Conservation (phyloP, 345 rosid species). For the Salix dunnii region DNA sequence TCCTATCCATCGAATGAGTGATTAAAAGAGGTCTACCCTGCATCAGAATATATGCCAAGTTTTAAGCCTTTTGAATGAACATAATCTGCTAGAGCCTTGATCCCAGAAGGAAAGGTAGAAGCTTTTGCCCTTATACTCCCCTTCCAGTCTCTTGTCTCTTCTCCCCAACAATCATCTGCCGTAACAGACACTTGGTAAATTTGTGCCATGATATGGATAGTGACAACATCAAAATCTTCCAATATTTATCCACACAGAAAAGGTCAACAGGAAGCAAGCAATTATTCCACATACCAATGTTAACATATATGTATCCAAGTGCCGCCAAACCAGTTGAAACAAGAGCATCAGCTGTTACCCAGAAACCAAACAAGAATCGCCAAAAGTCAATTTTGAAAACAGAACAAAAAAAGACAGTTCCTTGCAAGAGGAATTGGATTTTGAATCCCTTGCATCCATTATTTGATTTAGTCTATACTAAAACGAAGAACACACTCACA, state of each 20-base stretch:
- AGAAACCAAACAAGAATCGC: not conserved
- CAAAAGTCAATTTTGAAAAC: not conserved
- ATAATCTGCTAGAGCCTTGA: conserved; percentile 30
- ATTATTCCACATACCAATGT: conserved; percentile 4
- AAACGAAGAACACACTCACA: too few species aligned
- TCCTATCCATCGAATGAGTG: not conserved
- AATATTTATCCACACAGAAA: not conserved
- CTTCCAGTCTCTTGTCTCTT: conserved; percentile 14
- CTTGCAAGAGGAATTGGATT: not conserved
- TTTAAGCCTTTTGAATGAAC: conserved; percentile 25
- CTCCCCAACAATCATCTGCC: conserved; percentile 32
- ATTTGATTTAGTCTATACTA: not conserved
- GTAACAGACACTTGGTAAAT: not conserved
- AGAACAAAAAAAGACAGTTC: not conserved
- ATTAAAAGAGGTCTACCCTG: conserved; percentile 14
- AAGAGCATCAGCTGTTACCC: conserved; percentile 22
- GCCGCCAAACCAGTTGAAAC: conserved; percentile 27
- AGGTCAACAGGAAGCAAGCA: not conserved
- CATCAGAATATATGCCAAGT: conserved; percentile 33
- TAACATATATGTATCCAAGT: conserved; percentile 26
- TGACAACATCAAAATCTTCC: not conserved
- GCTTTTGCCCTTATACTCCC: conserved; percentile 21
- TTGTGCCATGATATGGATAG: not conserved
- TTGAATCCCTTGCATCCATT: not conserved
- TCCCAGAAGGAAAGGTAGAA: conserved; percentile 29